phyloP scores from a whole-genome alignment of 441 rosid species.

The Bruguiera hainesii region DNA sequence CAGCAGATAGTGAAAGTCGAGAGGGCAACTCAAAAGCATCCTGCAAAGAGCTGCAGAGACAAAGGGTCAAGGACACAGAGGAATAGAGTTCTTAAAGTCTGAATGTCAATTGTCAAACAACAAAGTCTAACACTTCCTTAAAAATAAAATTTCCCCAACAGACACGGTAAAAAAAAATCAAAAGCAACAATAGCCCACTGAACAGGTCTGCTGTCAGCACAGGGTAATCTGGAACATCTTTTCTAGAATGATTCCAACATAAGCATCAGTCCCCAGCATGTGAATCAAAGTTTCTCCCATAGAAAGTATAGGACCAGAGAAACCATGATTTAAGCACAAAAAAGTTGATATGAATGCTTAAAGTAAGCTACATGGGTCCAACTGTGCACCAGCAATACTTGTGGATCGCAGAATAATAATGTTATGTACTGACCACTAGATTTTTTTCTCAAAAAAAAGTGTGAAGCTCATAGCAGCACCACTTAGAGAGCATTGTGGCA shows the following conservation, averaged over 20 bases:
- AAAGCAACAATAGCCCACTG: not conserved
- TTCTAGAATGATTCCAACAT: not conserved
- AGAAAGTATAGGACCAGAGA: not conserved
- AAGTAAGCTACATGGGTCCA: not conserved
- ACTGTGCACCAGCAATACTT: too few relatives aligned
- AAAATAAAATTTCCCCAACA: too few relatives aligned
- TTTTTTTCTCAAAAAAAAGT: too few relatives aligned
- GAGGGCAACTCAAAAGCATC: constrained; percentile 86
- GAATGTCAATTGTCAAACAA: too few relatives aligned
- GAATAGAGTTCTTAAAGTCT: not conserved
- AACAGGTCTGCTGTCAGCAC: not conserved
- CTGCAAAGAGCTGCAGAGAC: constrained; percentile 54
- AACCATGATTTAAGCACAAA: not conserved
- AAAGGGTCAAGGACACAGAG: constrained; percentile 13
- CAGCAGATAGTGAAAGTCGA: constrained; percentile 83
- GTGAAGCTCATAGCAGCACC: too few relatives aligned
- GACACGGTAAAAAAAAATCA: not conserved
- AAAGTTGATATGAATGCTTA: not conserved
- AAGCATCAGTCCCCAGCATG: not conserved
- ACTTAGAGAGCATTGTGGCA: too few relatives aligned
- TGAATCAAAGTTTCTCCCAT: not conserved
- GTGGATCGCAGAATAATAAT: too few relatives aligned
- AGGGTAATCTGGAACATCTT: not conserved
- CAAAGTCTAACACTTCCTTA: too few relatives aligned
- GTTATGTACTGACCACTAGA: too few relatives aligned